Base-by-base conservation (phyloP, 768 basidiomycete species). In the Boletus huronensis region DNA sequence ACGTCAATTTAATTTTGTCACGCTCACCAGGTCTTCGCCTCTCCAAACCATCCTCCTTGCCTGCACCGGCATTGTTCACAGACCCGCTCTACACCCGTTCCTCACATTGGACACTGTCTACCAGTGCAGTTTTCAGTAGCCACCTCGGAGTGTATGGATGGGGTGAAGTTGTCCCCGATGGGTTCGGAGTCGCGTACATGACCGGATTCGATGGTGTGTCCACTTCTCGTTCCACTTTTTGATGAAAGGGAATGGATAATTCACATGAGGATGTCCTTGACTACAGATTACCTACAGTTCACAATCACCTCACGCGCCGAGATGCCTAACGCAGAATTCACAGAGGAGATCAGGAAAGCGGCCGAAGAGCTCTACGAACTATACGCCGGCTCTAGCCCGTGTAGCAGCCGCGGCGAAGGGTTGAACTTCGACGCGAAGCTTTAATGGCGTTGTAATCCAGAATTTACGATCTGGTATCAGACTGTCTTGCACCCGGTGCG, bases 161-260 rank as follows among this genome's bases (percentile, higher is more conserved):
- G 95, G 95, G 95, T 46, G 90, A 93, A 79, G 90, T 98, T 42
- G 92, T 96, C 25, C 86, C 90, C 1, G 87, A 97, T 59, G 95
- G 95, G 1, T 98, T 95, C 66, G 95, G 95, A 31, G 87, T 98
- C 29, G 88, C 93, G 13, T 98, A 98, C 66, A 86, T 93, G 82
- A 94, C 94, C n/a, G 90, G 90, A 36, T 88, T 82, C 63, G 82
- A 90, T 58, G 84, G 88, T 87, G 53, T 51, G 81, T 68, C 35
- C 21, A 36, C 36, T 2, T 19, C 28, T 54, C n/a, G 10, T 39
- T 23, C 35, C 28, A 4, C 10, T n/a, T 23, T 23, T 39, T 16
- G 9, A 35, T 21, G 23, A 23, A 32, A 44, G n/a, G n/a, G n/a
- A n/a, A n/a, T n/a, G n/a, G n/a, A n/a, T n/a, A n/a, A n/a, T n/a